Conservation (phyloP, 148 eudicot species). For the Silene latifolia region DNA sequence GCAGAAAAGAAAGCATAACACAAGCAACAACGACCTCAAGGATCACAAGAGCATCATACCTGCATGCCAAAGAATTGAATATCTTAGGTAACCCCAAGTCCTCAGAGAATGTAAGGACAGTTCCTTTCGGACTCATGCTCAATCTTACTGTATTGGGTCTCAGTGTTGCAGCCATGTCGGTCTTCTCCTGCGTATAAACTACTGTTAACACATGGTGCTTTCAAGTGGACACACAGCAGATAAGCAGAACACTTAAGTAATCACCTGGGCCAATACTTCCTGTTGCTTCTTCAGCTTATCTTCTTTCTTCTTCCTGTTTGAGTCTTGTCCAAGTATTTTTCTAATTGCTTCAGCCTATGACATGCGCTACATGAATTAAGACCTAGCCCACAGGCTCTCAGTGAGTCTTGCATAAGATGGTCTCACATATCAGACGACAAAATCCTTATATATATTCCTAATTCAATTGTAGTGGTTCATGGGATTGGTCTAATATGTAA, state of each 20-base stretch:
- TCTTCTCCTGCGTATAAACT: constrained; percentile 40
- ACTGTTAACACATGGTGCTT: constrained; percentile 6
- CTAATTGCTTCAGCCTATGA: constrained; percentile 55
- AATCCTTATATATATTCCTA: neutral
- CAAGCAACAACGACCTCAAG: neutral
- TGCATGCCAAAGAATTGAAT: constrained; percentile 37
- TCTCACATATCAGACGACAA: neutral
- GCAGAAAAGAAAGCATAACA: neutral
- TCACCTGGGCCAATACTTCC: constrained; percentile 47
- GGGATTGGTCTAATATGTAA: neutral
- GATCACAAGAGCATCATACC: constrained; percentile 25
- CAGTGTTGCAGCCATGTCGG: constrained; percentile 29
- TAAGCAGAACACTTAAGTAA: neutral
- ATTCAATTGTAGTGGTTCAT: neutral
- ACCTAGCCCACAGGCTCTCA: neutral
- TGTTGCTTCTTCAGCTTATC: constrained; percentile 48
- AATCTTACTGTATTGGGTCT: constrained; percentile 41
- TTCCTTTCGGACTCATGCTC: constrained; percentile 51
- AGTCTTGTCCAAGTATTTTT: constrained; percentile 55
- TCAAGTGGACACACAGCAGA: neutral
- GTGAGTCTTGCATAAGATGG: neutral
- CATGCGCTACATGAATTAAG: neutral
- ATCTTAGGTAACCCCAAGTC: constrained; percentile 49
- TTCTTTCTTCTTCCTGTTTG: constrained; percentile 48
- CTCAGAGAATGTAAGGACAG: constrained; percentile 40